Evolutionary conservation across 257 asterid genomes (phyloP).

Genomic region (Rauvolfia tetraphylla): DNA sequence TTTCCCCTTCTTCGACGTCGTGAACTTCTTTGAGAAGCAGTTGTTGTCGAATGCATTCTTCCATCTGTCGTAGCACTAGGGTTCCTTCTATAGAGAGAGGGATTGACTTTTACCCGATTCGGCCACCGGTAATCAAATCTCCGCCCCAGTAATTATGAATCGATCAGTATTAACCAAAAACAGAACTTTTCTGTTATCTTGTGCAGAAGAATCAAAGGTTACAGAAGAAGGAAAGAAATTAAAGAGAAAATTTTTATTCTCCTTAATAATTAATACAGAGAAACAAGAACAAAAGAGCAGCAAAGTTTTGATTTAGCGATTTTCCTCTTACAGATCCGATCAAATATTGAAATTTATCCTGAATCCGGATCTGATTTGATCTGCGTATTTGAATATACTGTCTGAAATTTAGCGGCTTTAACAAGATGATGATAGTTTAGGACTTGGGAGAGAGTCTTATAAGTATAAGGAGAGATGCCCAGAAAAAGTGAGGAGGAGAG

Average conservation of each 20-base stretch:
- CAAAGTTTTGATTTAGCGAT: neutral
- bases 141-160: neutral
- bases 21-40: conserved; percentile 29
- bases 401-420: neutral
- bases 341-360: neutral
- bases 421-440: neutral
- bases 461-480: neutral
- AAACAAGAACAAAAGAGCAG: neutral
- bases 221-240: neutral
- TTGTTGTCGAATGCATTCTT: conserved; percentile 41
- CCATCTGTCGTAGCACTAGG: conserved; percentile 44
- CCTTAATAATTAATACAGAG: neutral
- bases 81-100: conserved; percentile 8
- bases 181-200: neutral
- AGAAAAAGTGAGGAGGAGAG: neutral
- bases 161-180: neutral
- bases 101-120: conserved; percentile 9
- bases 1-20: conserved; percentile 93
- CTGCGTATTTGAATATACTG: conserved; percentile 9
- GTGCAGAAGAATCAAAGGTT: neutral
- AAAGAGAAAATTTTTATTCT: neutral
- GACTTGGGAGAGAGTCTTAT: neutral
- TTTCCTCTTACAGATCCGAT: conserved; percentile 1
- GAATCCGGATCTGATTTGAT: conserved; percentile 6
- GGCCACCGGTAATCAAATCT: neutral